Base-by-base conservation (phyloP, 148 eudicot genomes). In the Amaranthus hypochondriacus region DNA sequence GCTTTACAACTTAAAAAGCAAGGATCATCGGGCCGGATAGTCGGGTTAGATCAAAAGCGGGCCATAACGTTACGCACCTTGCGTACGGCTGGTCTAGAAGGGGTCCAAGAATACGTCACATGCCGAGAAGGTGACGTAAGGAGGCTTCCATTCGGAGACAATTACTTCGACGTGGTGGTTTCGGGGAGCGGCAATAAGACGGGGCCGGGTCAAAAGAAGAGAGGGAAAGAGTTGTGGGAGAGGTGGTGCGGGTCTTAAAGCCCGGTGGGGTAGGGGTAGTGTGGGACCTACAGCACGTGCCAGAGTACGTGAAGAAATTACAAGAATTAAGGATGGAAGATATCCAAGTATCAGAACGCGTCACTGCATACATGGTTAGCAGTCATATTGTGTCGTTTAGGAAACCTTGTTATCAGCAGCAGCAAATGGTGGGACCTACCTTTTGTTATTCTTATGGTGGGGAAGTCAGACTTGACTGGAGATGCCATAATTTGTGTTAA, bases 71-170 rank as follows among this genome's bases (percentile, higher is more conserved):
- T 92, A 54, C 73, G 85, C 21, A 88, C 93, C 0, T 84, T 94
- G 6, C 58, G 85, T 6, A 91, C 92, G 0, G 98, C 98, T 0
- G 80, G 82, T 3, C 50, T 82, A 4, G 96, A 93, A 64, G 98
- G 98, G 6, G 96, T 93, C 9, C 96, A 93, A 81, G 97, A 94
- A 70, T 91, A 94, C 75, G 98, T 94, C 76, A 94, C 98, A 3
- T 91, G 95, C 71, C 75, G 98, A 28, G 89, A 89, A 21, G 98
- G 97, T 0, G 98, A 94, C 79, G 96, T 89, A 0, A 70, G 91
- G 42, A 73, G 84, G 47, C 86, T 94, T 4, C 98, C 98, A 39
- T 94, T 94, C 66, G 52, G 75, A 7, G 97, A 91, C 70, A 80
- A 88, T 62, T 91, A 88, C 82, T 94, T 94, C 78, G 98, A 94